Conservation (phyloP, 164 flowering plant genomes). For the Tetracentron sinense region DNA sequence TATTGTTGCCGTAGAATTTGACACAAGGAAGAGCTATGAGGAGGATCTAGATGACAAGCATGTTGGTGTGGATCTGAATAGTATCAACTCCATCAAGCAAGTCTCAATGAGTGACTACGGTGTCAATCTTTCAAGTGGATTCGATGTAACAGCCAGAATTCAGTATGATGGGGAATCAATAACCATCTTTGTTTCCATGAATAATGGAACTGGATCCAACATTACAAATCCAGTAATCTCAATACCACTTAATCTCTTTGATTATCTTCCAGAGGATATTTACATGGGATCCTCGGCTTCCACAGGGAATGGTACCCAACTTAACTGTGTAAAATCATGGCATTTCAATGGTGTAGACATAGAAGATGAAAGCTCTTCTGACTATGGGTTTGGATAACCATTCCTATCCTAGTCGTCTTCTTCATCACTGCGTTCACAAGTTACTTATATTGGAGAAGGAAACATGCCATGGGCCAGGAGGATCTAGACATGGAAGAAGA, state of each 20-base stretch:
- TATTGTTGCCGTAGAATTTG: too few relatives aligned
- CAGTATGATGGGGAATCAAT: slow-evolving; percentile 33
- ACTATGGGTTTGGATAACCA: slow-evolving; percentile 30
- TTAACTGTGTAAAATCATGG: slow-evolving; percentile 48
- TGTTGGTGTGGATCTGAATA: too few relatives aligned
- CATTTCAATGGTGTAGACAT: slow-evolving; percentile 27
- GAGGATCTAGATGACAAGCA: slow-evolving; percentile 41
- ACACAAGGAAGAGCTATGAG: slow-evolving; percentile 35
- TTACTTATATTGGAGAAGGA: too few relatives aligned
- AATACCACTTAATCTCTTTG: too few relatives aligned
- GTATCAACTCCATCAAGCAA: slow-evolving; percentile 27
- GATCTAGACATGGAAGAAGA: slow-evolving; percentile 29
- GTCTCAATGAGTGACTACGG: slow-evolving; percentile 19
- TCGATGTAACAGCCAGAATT: slow-evolving; percentile 15
- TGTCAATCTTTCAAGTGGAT: too few relatives aligned
- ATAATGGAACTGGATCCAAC: slow-evolving; percentile 1
- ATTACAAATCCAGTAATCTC: slow-evolving; percentile 21
- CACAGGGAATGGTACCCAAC: too few relatives aligned
- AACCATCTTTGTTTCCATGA: slow-evolving; percentile 19
- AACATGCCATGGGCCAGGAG: neutral
- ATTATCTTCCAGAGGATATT: slow-evolving; percentile 38
- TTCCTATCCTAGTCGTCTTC: slow-evolving; percentile 15
- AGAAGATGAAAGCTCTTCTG: neutral
- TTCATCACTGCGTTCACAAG: neutral
- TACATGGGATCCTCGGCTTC: slow-evolving; percentile 54